These are phyloP conservation scores for Pseudogymnoascus verrucosus DNA, from an alignment of 2,329 filamentous ascomycete genomes.

Conservation along the genomic window DNA sequence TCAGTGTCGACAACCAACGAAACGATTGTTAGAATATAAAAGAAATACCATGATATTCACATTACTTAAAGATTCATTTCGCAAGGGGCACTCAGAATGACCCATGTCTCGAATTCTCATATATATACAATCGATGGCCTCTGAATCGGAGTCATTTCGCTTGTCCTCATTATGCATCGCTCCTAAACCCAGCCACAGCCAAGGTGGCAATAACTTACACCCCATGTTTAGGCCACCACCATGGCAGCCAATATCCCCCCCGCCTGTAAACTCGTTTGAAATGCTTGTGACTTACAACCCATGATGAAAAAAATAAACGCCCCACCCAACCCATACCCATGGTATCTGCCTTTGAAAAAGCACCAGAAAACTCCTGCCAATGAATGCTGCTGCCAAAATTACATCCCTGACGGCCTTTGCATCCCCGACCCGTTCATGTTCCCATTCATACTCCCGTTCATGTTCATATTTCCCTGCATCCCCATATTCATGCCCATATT, in stretches of 20 bases:
- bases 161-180: conserved; percentile 6
- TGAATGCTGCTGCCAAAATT: conserved; percentile 4
- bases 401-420: conserved; percentile 15
- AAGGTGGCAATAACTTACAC: conserved; percentile 1
- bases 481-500: conserved; percentile 20
- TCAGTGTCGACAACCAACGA: not conserved
- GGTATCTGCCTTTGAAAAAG: conserved; percentile 6
- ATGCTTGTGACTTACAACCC: not conserved
- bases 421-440: conserved; percentile 9
- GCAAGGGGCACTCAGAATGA: not conserved
- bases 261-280: not conserved
- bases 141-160: not conserved
- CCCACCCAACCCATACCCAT: not conserved
- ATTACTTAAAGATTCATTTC: not conserved
- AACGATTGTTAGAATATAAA: conserved; percentile 4
- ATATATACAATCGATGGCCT: conserved; percentile 4
- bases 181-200: not conserved
- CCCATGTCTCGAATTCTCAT: not conserved
- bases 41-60: conserved; percentile 3
- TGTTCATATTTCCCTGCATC: conserved; percentile 16
- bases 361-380: not conserved
- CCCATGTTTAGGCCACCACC: not conserved
- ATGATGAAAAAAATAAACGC: not conserved
- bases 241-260: not conserved
- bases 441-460: conserved; percentile 10